Conservation (phyloP, 352 stramenopile genomes). For the Pythium plurisporium region DNA sequence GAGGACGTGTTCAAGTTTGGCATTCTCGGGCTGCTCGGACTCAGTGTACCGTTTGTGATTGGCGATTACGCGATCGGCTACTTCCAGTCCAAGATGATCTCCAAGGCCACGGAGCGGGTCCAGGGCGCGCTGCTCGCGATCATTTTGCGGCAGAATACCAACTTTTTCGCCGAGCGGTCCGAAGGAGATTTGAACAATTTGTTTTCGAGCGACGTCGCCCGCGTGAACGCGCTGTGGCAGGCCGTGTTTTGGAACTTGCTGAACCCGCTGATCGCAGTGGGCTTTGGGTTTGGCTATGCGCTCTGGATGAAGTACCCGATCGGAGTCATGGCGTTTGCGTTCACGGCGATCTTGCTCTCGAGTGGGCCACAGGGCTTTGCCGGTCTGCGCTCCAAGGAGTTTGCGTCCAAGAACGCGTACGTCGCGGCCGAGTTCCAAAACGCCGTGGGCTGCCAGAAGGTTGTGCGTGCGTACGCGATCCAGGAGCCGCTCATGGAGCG, state of each 20-base stretch:
- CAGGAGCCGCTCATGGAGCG: conserved; percentile 70
- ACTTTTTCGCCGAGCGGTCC: conserved; percentile 81
- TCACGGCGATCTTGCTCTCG: conserved; percentile 73
- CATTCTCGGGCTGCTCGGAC: conserved; percentile 65
- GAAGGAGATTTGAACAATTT: conserved; percentile 88
- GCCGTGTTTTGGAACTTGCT: conserved; percentile 87
- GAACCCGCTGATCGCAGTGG: conserved; percentile 71
- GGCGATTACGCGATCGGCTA: conserved; percentile 85
- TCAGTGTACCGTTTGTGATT: conserved; percentile 82
- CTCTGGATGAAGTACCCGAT: conserved; percentile 81
- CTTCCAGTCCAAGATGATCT: conserved; percentile 90
- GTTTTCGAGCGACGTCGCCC: conserved; percentile 82
- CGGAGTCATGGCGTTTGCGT: conserved; percentile 79
- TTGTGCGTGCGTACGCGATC: conserved; percentile 82
- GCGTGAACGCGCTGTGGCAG: conserved; percentile 83
- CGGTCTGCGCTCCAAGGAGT: conserved; percentile 79
- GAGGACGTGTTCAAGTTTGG: conserved; percentile 56
- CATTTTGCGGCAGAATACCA: conserved; percentile 72
- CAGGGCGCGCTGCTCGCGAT: conserved; percentile 71
- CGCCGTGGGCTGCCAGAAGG: conserved; percentile 79
- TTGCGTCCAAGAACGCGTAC: conserved; percentile 85
- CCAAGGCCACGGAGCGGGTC: conserved; percentile 78
- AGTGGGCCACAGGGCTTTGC: conserved; percentile 82
- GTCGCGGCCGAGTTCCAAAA: conserved; percentile 87
- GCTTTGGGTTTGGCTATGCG: conserved; percentile 83